Base-by-base conservation (phyloP, 2,329 filamentous ascomycete genomes). In the Parascedosporium putredinis region DNA sequence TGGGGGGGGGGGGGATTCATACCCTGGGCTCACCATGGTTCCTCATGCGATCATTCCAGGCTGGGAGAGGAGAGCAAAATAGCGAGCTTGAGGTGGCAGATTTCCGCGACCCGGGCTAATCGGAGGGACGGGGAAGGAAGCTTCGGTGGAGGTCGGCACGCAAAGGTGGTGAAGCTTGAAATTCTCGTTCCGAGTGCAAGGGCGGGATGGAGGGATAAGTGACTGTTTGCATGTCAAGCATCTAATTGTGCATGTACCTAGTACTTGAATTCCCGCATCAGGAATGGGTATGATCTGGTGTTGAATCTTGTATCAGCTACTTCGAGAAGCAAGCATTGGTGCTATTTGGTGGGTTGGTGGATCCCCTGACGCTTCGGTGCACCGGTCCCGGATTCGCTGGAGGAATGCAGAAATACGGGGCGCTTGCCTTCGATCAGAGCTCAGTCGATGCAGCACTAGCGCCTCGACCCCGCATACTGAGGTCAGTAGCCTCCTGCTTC, bases 11-110 rank as follows among this genome's bases (percentile, higher is more conserved):
- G n/a, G n/a, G n/a, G n/a, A n/a, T n/a, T n/a, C 38, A 14, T 42
- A 42, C 38, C 38, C 38, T 5, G 38, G 38, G 38, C 38, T 42
- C 16, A 42, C 38, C 38, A 42, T 42, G 38, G 20, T 42, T 42
- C 20, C 38, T 42, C 38, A 42, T 20, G 38, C 20, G 20, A 22
- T 20, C 38, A 42, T 42, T 42, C 10, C 18, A 42, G 20, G 6
- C 20, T 10, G 38, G 8, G 18, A 4, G 9, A 20, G 12, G 38
- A n/a, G n/a, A n/a, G 38, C 20, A 42, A 12, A 31, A 31, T 22
- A 23, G 12, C 23, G 8, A 42, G 20, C 10, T 20, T 16, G 33
- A n/a, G n/a, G n/a, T 8, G 38, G 20, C n/a, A 20, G 14, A 10
- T 20, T 42, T 20, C 12, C 12, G 27, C 27, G 27, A 12, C 27